phyloP scores from a whole-genome alignment of 2,329 filamentous ascomycete genomes.

The Aspergillus fumigatus region DNA sequence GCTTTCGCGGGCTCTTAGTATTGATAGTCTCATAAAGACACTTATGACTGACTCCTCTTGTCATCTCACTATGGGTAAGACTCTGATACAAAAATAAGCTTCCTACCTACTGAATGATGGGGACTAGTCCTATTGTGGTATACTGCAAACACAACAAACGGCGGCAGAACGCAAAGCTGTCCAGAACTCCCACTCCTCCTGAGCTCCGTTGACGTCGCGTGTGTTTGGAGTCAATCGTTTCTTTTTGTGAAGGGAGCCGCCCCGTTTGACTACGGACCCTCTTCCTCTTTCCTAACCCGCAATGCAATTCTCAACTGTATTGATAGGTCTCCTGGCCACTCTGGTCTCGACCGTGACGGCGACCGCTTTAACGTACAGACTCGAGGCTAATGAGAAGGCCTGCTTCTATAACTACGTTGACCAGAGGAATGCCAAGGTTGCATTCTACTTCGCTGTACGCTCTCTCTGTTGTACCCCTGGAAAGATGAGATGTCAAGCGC shows the following conservation, averaged over 20 bases:
- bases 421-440: conserved; percentile 77
- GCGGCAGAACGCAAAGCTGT: conserved; percentile 26
- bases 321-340: conserved; percentile 66
- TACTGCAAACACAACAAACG: conserved; percentile 34
- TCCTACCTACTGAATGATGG: background rate
- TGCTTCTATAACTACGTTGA: conserved; percentile 88
- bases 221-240: conserved; percentile 10
- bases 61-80: background rate
- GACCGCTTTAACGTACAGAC: conserved; percentile 90
- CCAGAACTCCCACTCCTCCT: conserved; percentile 25
- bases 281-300: conserved; percentile 15
- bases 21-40: background rate
- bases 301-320: conserved; percentile 63
- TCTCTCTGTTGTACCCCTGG: background rate
- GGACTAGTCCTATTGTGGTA: background rate
- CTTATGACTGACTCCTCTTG: background rate
- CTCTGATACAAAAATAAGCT: background rate
- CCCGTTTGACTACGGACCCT: conserved; percentile 7
- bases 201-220: conserved; percentile 9
- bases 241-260: conserved; percentile 5
- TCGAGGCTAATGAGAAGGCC: conserved; percentile 84
- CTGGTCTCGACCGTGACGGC: conserved; percentile 68
- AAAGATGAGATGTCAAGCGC: background rate
- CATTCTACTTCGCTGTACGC: conserved; percentile 97
- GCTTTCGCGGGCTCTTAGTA: background rate